Conservation (phyloP, 2,329 filamentous ascomycete genomes). For the Aspergillus quadrilineatus region DNA sequence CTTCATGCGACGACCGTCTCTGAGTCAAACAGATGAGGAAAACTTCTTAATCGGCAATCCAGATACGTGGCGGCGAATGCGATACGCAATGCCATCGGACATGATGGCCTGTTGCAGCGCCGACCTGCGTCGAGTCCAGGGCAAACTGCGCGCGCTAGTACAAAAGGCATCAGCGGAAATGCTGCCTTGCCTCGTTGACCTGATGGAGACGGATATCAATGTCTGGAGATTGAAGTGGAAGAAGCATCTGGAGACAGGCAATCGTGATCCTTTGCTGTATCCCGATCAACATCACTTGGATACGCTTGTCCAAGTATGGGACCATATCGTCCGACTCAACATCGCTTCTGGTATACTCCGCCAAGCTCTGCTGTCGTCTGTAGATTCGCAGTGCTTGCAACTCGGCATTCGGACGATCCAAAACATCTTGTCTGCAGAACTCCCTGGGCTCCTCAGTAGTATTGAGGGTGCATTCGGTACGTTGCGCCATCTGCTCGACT, state of each 20-base stretch:
- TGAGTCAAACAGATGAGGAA: neutral
- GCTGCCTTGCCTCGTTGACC: neutral
- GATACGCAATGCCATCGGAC: neutral
- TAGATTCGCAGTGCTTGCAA: neutral
- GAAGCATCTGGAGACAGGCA: neutral
- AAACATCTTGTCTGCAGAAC: neutral
- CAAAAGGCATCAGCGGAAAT: neutral
- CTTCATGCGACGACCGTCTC: neutral
- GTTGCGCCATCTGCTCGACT: neutral
- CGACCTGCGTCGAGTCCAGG: neutral
- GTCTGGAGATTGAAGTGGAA: neutral
- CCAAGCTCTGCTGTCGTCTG: neutral
- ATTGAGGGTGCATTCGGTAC: neutral
- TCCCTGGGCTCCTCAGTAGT: neutral
- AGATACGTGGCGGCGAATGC: neutral
- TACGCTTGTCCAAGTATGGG: neutral
- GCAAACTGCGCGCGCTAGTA: neutral
- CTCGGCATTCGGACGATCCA: neutral
- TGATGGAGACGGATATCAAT: neutral
- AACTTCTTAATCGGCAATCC: neutral
- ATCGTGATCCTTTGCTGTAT: too few relatives aligned
- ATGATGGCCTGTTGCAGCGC: neutral
- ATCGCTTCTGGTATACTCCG: neutral
- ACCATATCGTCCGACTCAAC: neutral
- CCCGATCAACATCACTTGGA: neutral